Base-by-base conservation (phyloP, 108 stramenopile genomes). In the Pseudonitzschia delicatissima region DNA sequence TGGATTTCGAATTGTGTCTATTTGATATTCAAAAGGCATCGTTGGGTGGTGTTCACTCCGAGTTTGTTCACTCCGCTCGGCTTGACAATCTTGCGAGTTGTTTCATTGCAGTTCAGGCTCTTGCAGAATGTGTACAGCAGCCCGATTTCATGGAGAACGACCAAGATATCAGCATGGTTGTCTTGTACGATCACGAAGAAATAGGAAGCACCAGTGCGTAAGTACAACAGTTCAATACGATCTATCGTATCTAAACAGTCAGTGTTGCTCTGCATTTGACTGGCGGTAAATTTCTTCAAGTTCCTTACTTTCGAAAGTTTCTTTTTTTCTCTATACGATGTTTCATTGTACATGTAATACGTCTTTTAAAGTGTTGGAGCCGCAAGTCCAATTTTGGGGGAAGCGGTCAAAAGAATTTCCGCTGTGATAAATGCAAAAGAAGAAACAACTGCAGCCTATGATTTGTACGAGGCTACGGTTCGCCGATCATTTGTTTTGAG, bases 131-230 rank as follows among this genome's bases (percentile, higher is more conserved):
- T 47, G 84, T 77, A 23, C 36, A 50, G 4, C 77, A 73, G 17
- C 58, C 69, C 31, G 64, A 72, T 33, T 76, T 51, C 4, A 67
- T 77, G 23, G 64, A 78, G 29, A 63, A 67, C 8, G 92, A 89
- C 45, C 34, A 60, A 9, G 92, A 90, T 52, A 82, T 97, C 29
- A 78, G 84, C 32, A 78, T 97, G 72, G 79, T 95, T 44, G 93
- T 91, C 7, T 81, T 98, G 57, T 99, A 98, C 69, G 98, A 99
- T 77, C 96, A 99, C 66, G 98, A 99, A 79, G 98, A 99, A 71
- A 87, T 98, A 25, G 97, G 98, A 23, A 82, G 80, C 42, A 67
- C 62, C 26, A 79, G 74, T 47, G 82, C 89, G 61, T 80, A 61
- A 72, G 77, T 78, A 4, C 0, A 3, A 33, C 31, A 31, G 23